Base-by-base conservation (phyloP, 371 early-diverging fungal genomes). In the Blastocladiella emersonii region DNA sequence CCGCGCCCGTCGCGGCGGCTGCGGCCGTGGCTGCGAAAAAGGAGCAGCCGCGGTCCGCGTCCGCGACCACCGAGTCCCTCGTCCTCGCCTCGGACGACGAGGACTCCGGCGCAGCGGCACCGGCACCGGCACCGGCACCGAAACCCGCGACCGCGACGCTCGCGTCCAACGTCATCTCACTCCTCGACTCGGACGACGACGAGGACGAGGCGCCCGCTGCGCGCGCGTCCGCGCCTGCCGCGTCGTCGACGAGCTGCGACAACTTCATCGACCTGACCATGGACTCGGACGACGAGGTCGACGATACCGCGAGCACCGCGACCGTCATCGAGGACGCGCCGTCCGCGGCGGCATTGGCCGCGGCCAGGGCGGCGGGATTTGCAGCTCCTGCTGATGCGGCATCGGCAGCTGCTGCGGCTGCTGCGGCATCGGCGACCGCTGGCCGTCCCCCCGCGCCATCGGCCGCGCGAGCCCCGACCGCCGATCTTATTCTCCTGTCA, bases 211-310 rank as follows among this genome's bases (percentile, higher is more conserved):
- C n/a, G 23, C 61, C 39, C 17, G 19, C 23, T 25, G 41, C n/a
- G 12, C 0, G 43, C 27, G 21, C 43, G 1, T 27, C 61, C 30
- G n/a, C 39, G 27, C 27, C 66, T 37, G 32, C 61, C 39, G 34
- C 53, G 23, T 30, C 62, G 41, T 68, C 61, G 30, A 27, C 68
- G 17, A 65, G 69, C 65, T 65, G 55, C 62, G 56, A 48, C 48
- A 68, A 78, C 25, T 69, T 81, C n/a, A 82, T 87, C 34, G 86
- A 87, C 63, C 70, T 87, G 55, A 87, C 86, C 2, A 69, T 83
- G 10, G 76, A 76, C 48, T 80, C 81, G 56, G 85, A 84, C 41
- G 77, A 78, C 13, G 84, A 85, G 30, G 72, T 61, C 30, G 70
- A 65, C 8, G 67, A 66, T 41, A n/a, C n/a, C n/a, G n/a, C n/a